Percentiles rank a stretch among this genome's conserved stretches.
phyloP scores from a whole-genome alignment of 805 yeast genomes.

The Novakomyces olei region DNA sequence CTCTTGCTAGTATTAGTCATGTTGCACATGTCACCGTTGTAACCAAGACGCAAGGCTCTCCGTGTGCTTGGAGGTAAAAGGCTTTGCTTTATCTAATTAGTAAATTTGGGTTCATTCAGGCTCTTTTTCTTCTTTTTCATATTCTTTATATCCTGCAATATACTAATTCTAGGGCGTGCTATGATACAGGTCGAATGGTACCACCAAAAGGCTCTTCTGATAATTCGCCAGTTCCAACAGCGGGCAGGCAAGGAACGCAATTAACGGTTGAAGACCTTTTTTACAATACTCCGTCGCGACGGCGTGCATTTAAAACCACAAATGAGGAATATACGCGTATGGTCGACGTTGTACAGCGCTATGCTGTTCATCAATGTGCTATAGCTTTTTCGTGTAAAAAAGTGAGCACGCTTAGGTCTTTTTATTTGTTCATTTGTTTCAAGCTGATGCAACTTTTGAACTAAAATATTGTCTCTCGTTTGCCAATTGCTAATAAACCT shows the following conservation, averaged over 20 bases:
- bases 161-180: conserved; percentile 2
- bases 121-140: not conserved
- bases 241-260: conserved; percentile 76
- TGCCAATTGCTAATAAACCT: too few relatives aligned
- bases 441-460: too few relatives aligned
- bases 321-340: conserved; percentile 59
- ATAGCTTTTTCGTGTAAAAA: conserved; percentile 67
- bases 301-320: conserved; percentile 39
- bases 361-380: conserved; percentile 47
- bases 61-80: conserved; percentile 45
- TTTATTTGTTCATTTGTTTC: too few relatives aligned
- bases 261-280: conserved; percentile 72
- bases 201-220: too few relatives aligned
- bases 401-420: too few relatives aligned
- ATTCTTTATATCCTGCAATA: too few relatives aligned
- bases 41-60: conserved; percentile 39
- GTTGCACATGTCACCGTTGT: conserved; percentile 61
- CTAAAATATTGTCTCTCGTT: too few relatives aligned
- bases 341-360: conserved; percentile 61
- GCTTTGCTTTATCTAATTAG: too few relatives aligned
- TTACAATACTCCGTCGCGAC: conserved; percentile 64
- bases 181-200: too few relatives aligned
- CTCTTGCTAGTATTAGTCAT: conserved; percentile 82
- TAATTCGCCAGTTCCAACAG: too few relatives aligned
- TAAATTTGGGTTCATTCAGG: not conserved